Evolutionary conservation across 805 yeast genomes (phyloP).

Genomic region (Candida dajiaensis): DNA sequence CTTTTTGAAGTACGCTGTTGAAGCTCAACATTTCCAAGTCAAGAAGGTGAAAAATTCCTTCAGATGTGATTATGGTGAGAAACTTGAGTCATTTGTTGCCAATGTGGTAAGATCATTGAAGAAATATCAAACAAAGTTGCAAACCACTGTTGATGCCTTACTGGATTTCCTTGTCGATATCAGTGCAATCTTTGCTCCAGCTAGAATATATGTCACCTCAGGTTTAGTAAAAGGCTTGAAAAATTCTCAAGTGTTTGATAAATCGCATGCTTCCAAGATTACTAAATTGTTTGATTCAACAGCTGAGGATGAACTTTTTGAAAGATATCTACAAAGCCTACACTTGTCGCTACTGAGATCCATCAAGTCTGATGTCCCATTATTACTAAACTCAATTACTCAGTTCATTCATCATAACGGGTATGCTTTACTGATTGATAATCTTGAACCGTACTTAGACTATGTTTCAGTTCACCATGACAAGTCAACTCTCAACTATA

Average conservation of each 20-base stretch:
- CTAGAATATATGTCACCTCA: slow-evolving; percentile 51
- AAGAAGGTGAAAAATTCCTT: slow-evolving; percentile 26
- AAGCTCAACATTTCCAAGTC: slow-evolving; percentile 54
- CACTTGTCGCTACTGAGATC: slow-evolving; percentile 40
- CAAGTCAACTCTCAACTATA: not conserved
- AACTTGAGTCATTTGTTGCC: slow-evolving; percentile 40
- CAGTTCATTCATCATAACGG: slow-evolving; percentile 26
- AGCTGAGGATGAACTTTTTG: slow-evolving; percentile 49
- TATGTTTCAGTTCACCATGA: slow-evolving; percentile 23
- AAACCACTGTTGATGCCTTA: slow-evolving; percentile 24
- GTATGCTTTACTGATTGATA: slow-evolving; percentile 26
- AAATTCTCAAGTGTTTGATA: slow-evolving; percentile 18
- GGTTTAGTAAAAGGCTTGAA: slow-evolving; percentile 55
- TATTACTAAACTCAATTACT: slow-evolving; percentile 14
- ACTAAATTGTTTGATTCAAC: slow-evolving; percentile 30
- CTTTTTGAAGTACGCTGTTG: slow-evolving; percentile 55
- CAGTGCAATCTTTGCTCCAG: slow-evolving; percentile 59
- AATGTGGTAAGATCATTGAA: slow-evolving; percentile 27
- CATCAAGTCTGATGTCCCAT: slow-evolving; percentile 25
- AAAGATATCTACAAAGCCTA: slow-evolving; percentile 44
- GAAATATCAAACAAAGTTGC: slow-evolving; percentile 25
- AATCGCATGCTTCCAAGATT: slow-evolving; percentile 25
- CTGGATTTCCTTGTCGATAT: slow-evolving; percentile 42
- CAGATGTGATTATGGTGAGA: slow-evolving; percentile 54
- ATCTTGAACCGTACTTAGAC: slow-evolving; percentile 35